Percentiles rank a stretch among this genome's conserved stretches.
These are phyloP conservation scores for Fusarium sp. DNA, from an alignment of 2,329 filamentous ascomycete species.

Conservation along the genomic window DNA sequence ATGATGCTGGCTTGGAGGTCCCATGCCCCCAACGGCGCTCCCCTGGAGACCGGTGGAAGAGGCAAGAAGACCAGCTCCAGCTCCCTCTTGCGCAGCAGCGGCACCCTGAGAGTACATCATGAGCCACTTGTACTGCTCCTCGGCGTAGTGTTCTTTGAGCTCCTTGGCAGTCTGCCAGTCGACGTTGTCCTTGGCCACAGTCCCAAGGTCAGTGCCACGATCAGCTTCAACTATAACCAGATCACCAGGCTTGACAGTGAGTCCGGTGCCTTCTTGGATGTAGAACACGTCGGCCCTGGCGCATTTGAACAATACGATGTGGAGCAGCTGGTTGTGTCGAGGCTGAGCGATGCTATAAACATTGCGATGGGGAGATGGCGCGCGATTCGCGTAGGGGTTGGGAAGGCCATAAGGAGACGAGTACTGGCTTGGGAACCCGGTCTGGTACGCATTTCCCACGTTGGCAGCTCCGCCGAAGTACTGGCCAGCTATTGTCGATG, in stretches of 20 bases:
- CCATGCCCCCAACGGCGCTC: conserved; percentile 79
- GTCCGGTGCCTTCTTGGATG: conserved; percentile 91
- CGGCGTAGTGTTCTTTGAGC: conserved; percentile 86
- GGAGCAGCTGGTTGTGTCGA: conserved; percentile 73
- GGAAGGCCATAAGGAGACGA: conserved; percentile 57
- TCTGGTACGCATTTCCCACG: conserved; percentile 40
- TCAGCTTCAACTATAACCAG: conserved; percentile 98
- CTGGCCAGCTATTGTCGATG: conserved; percentile 25
- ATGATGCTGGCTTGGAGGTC: conserved; percentile 74
- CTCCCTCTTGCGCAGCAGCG: conserved; percentile 66
- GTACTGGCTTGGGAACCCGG: conserved; percentile 52
- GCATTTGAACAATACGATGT: conserved; percentile 96
- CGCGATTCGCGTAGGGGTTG: conserved; percentile 57
- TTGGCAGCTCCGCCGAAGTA: conserved; percentile 42
- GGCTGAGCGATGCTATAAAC: conserved; percentile 68
- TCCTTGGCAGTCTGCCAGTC: conserved; percentile 88
- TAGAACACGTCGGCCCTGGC: conserved; percentile 96
- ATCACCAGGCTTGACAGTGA: conserved; percentile 89
- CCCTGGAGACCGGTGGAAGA: conserved; percentile 69
- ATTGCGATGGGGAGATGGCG: conserved; percentile 67
- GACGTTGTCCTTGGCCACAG: conserved; percentile 86
- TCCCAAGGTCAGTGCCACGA: conserved; percentile 92
- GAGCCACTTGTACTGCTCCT: conserved; percentile 97
- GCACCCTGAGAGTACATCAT: conserved; percentile 97
- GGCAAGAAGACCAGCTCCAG: conserved; percentile 68